Evolutionary conservation across 495 filamentous ascomycete genomes (phyloP), one percentile per base, ranked within the genome.

Genomic region (Wilcoxina mikolae): DNA sequence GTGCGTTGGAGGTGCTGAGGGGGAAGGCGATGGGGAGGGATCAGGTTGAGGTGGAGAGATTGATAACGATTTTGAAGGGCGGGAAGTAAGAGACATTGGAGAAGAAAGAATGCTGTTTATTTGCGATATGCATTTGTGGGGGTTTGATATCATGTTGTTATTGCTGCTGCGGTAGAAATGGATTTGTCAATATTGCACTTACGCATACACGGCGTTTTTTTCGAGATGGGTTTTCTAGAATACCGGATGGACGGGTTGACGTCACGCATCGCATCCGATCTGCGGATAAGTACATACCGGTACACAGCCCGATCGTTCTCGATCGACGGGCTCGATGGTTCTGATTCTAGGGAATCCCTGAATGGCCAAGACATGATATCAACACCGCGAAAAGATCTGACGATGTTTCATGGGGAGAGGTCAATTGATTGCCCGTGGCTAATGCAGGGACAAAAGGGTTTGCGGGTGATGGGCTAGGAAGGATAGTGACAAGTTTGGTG

Each of bases 1-100:
- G 80, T 59, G 70, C 78, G 2, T 55, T 66, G 4, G 64, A 66
- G 20, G 12, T 47, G 42, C 45, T 66, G 45, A 61, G 53, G 41
- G 27, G 38, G 11, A 60, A 62, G 44, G 59, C 60, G 33, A 54
- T 55, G 18, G 58, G 54, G 9, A 53, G 47, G 4, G 56, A 56
- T 27, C 54, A 42, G 33, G 52, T 56, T 25, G 64, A 66, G 57
- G 57, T 66, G 27, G 64, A 66, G 23, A 57, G 64, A 35, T 31
- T 66, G 24, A 52, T 52, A 20, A 52, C 22, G 17, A 52, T 41
- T 38, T 20, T 52, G 28, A 52, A 49, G 46, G 46, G 46, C 3
- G 46, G 46, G 46, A 49, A 49, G 25, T 49, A 29, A 43, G 7
- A 18, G 10, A 20, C 7, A 4, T 9, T 20, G 39, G 17, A 10